Conservation (phyloP, 768 basidiomycete genomes). For the Tricholoma terreum region DNA sequence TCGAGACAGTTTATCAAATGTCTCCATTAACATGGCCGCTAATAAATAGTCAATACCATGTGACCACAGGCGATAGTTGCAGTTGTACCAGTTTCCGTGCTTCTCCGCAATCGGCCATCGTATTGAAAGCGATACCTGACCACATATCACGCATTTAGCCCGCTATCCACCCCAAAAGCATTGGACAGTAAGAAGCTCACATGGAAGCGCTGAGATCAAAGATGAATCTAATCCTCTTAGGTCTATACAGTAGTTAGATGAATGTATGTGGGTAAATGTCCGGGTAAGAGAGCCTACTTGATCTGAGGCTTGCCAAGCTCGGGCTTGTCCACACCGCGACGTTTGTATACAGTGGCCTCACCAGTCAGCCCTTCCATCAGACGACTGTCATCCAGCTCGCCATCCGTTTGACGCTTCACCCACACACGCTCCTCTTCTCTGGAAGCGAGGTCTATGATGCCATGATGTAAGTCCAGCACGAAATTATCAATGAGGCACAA, state of each 20-base stretch:
- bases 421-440: slow-evolving; percentile 70
- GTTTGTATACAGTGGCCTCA: slow-evolving; percentile 68
- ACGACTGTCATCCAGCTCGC: slow-evolving; percentile 64
- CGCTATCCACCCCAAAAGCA: not conserved
- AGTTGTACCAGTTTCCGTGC: slow-evolving; percentile 61
- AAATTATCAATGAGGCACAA: not conserved
- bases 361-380: slow-evolving; percentile 67
- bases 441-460: slow-evolving; percentile 52
- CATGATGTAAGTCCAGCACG: not conserved
- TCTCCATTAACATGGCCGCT: slow-evolving; percentile 78
- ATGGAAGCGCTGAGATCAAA: slow-evolving; percentile 73
- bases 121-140: slow-evolving; percentile 70
- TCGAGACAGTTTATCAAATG: slow-evolving; percentile 56
- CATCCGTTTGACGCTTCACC: slow-evolving; percentile 70
- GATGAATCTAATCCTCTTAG: slow-evolving; percentile 65
- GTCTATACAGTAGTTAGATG: slow-evolving; percentile 30
- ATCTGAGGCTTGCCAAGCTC: slow-evolving; percentile 65
- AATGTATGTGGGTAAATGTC: no score
- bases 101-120: slow-evolving; percentile 61
- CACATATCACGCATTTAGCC: not conserved
- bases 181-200: slow-evolving; percentile 26
- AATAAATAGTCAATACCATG: not conserved
- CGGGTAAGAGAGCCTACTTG: slow-evolving; percentile 40
- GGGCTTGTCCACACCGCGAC: slow-evolving; percentile 66
- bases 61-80: not conserved